These are phyloP conservation scores for Dittrichia graveolens DNA, from an alignment of 129 eudicot species.

Conservation along the genomic window DNA sequence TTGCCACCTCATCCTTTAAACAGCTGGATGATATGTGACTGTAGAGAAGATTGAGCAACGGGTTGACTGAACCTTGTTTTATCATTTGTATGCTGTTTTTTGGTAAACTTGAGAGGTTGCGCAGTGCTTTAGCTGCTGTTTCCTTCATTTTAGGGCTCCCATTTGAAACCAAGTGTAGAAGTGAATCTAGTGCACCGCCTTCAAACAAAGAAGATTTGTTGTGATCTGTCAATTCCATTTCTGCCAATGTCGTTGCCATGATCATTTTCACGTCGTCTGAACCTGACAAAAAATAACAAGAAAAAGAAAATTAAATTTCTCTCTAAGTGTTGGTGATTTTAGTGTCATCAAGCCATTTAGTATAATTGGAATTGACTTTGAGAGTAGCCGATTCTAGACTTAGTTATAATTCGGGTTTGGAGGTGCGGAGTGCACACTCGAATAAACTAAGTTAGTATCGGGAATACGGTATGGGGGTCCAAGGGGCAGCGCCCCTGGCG, in stretches of 20 bases:
- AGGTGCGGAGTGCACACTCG: too few relatives aligned
- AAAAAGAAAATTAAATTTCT: not conserved
- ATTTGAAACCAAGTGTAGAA: constrained; percentile 43
- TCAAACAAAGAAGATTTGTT: constrained; percentile 59
- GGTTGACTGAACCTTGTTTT: constrained; percentile 44
- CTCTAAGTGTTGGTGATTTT: too few relatives aligned
- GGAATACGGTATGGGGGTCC: too few relatives aligned
- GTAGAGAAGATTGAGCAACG: constrained; percentile 55
- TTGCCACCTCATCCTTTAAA: constrained; percentile 59
- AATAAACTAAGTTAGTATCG: too few relatives aligned
- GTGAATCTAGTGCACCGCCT: constrained; percentile 49
- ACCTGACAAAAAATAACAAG: constrained; percentile 36
- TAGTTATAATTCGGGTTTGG: too few relatives aligned
- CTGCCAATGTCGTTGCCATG: constrained; percentile 67
- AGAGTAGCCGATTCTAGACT: too few relatives aligned
- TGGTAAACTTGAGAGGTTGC: constrained; percentile 54
- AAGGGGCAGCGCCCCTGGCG: too few relatives aligned
- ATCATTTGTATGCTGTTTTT: constrained; percentile 59
- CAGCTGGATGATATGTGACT: constrained; percentile 49
- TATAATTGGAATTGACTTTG: too few relatives aligned
- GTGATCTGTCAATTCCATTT: constrained; percentile 67
- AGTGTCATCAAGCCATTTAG: too few relatives aligned
- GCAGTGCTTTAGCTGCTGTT: constrained; percentile 59
- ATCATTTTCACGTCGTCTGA: constrained; percentile 48
- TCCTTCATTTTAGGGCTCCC: constrained; percentile 51